phyloP scores from a whole-genome alignment of 352 stramenopile genomes.

The Pythium monospermum region DNA sequence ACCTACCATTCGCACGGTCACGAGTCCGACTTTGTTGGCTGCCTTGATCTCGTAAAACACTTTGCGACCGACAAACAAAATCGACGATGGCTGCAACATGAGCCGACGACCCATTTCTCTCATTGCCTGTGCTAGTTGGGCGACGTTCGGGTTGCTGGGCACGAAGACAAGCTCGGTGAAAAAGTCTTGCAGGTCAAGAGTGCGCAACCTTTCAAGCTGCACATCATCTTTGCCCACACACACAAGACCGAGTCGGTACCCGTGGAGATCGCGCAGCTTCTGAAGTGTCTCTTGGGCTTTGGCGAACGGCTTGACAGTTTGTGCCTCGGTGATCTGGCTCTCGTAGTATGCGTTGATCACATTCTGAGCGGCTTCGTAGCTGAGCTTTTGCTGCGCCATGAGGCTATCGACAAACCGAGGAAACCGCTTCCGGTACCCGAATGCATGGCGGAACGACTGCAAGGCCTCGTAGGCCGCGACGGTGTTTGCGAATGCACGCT shows the following conservation, averaged over 20 bases:
- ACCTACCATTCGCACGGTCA: slow-evolving; percentile 73
- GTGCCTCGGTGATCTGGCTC: slow-evolving; percentile 67
- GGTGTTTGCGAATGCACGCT: slow-evolving; percentile 65
- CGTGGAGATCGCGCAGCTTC: slow-evolving; percentile 37
- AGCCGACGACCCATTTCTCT: slow-evolving; percentile 58
- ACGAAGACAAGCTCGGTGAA: slow-evolving; percentile 69
- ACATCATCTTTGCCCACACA: slow-evolving; percentile 73
- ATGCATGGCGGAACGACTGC: slow-evolving; percentile 76
- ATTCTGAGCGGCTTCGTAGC: slow-evolving; percentile 35
- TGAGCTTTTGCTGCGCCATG: slow-evolving; percentile 41
- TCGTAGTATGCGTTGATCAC: slow-evolving; percentile 78
- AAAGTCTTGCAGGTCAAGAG: slow-evolving; percentile 54
- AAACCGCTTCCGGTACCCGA: slow-evolving; percentile 81
- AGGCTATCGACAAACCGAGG: slow-evolving; percentile 78
- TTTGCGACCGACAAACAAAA: slow-evolving; percentile 80
- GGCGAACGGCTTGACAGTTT: slow-evolving; percentile 60
- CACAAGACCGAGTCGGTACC: slow-evolving; percentile 62
- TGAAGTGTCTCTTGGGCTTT: slow-evolving; percentile 45
- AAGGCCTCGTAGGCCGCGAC: slow-evolving; percentile 63
- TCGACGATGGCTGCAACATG: slow-evolving; percentile 61
- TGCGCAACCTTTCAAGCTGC: slow-evolving; percentile 66
- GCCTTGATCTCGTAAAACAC: slow-evolving; percentile 87
- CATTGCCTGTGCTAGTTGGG: slow-evolving; percentile 66
- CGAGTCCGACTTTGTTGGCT: slow-evolving; percentile 69
- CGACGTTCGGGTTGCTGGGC: slow-evolving; percentile 53